A percentile compares a stretch with the other conserved stretches of the same genome.
These are phyloP conservation scores for Strigomonas galati DNA, from an alignment of 208 protist species.

Conservation along the genomic window DNA sequence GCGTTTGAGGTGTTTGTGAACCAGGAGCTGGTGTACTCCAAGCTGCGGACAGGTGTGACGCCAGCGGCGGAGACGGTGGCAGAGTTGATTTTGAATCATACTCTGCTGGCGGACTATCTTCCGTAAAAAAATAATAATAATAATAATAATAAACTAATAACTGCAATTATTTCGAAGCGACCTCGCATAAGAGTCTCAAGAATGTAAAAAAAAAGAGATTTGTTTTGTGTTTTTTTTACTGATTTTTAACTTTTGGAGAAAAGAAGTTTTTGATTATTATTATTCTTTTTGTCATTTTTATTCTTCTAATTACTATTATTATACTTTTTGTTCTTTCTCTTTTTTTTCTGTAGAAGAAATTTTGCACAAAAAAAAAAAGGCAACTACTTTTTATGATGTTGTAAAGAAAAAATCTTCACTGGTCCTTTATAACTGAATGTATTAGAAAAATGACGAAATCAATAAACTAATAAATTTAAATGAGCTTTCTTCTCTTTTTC, in stretches of 20 bases:
- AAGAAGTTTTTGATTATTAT: conserved; percentile 9
- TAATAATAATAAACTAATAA: conserved; percentile 3
- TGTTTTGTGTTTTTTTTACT: conserved; percentile 14
- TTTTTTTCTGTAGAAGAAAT: conserved; percentile 10
- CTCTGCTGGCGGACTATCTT: conserved; percentile 5
- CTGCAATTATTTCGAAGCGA: neutral
- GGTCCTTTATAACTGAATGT: conserved; percentile 10
- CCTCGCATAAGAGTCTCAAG: neutral
- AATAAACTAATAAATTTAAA: conserved; percentile 1
- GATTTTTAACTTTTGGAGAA: conserved; percentile 7
- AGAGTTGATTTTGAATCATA: conserved; percentile 13
- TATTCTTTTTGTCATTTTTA: conserved; percentile 13
- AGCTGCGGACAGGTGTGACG: conserved; percentile 40
- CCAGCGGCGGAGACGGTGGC: conserved; percentile 26
- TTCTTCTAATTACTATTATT: neutral
- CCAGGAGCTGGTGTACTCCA: conserved; percentile 55
- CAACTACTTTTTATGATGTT: conserved; percentile 11
- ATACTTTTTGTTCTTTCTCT: conserved; percentile 12
- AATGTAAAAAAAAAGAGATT: conserved; percentile 1
- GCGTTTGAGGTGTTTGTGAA: conserved; percentile 76
- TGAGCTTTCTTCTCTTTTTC: conserved; percentile 7
- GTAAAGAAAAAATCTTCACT: neutral
- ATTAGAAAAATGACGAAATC: conserved; percentile 2
- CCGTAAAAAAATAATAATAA: neutral
- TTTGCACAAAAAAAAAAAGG: conserved; percentile 6